These are phyloP conservation scores for Hyaloperonospora arabidopsidis DNA, from an alignment of 352 stramenopile genomes.

Conservation along the genomic window DNA sequence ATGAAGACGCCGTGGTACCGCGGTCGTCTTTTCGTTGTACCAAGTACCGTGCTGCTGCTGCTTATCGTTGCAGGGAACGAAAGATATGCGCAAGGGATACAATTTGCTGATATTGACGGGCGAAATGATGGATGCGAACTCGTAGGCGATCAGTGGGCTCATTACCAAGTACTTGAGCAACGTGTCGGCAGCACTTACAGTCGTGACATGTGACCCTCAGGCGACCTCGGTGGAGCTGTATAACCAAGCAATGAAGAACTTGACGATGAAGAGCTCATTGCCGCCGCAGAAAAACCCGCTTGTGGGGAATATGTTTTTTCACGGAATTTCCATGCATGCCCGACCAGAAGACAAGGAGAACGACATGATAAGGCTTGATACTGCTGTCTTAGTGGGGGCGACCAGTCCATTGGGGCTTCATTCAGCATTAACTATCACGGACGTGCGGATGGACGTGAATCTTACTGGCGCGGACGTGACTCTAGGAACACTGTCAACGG, in stretches of 20 bases:
- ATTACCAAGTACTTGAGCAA: slow-evolving; percentile 76
- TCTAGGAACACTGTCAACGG: slow-evolving; percentile 45
- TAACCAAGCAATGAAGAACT: slow-evolving; percentile 62
- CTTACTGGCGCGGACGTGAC: slow-evolving; percentile 32
- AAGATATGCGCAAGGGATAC: slow-evolving; percentile 41
- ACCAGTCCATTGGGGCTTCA: slow-evolving; percentile 54
- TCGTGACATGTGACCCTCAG: slow-evolving; percentile 50
- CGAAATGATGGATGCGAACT: slow-evolving; percentile 54
- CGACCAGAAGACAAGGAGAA: slow-evolving; percentile 41
- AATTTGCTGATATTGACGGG: slow-evolving; percentile 64
- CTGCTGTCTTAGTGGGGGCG: slow-evolving; percentile 53
- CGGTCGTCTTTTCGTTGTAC: slow-evolving; percentile 10
- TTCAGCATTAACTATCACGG: slow-evolving; percentile 48
- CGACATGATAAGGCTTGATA: slow-evolving; percentile 35
- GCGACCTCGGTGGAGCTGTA: slow-evolving; percentile 63
- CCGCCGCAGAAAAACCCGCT: slow-evolving; percentile 55
- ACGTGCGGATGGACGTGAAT: slow-evolving; percentile 54
- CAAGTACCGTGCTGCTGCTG: slow-evolving; percentile 26
- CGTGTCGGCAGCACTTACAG: slow-evolving; percentile 39
- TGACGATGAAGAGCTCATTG: slow-evolving; percentile 52
- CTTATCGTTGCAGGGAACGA: slow-evolving; percentile 19
- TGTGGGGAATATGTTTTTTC: slow-evolving; percentile 57
- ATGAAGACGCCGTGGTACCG: slow-evolving; percentile 22
- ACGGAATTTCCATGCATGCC: slow-evolving; percentile 43
- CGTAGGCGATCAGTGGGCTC: slow-evolving; percentile 58